Base-by-base conservation (phyloP, 1,139 yeast species). In the Suhomyces choctaworum region DNA sequence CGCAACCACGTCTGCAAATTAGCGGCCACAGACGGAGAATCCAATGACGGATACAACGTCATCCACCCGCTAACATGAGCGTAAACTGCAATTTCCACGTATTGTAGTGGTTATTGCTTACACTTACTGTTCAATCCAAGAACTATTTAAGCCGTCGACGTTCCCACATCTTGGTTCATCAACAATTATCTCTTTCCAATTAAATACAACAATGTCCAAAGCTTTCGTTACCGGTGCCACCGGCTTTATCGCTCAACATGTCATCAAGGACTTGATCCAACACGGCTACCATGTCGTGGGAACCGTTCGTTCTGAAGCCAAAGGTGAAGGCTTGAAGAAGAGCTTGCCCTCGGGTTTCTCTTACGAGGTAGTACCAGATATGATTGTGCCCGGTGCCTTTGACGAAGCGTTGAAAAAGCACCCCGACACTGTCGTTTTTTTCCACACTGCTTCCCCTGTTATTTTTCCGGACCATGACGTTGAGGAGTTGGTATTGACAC, bases 231-330 rank as follows among this genome's bases (percentile, higher is more conserved):
- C 72, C 9, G 73, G 72, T 4, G 70, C 69, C 19, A 53, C 58
- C 30, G 72, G 72, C 4, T 66, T 56, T 43, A 51, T 66, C 35
- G 70, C 70, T n/a, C 64, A 61, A 32, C 66, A 64, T 37, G 49
- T 64, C 14, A 52, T 62, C 25, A 51, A 54, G 31, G 46, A 47
- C 28, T 49, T 63, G 33, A 44, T 63, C 30, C 48, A 53, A n/a
- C 57, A 58, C 32, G 75, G 71, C 11, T 76, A 72, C 52, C 54
- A 56, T 2, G 86, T 81, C 5, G 62, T 80, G 15, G 85, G 84
- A 7, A 70, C 82, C 1, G 85, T 76, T 3, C 65, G 88, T 50
- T 21, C 24, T 11, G 31, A 21, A 15, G 31, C 14, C 4, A 28
- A 28, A 17, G 31, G 31, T 20, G 25, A 28, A n/a, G 22, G 20